Percentiles rank a stretch among this genome's conserved stretches.
These are phyloP conservation scores for Escovopsis sp. DNA, from an alignment of 2,329 filamentous ascomycete genomes.

Conservation along the genomic window DNA sequence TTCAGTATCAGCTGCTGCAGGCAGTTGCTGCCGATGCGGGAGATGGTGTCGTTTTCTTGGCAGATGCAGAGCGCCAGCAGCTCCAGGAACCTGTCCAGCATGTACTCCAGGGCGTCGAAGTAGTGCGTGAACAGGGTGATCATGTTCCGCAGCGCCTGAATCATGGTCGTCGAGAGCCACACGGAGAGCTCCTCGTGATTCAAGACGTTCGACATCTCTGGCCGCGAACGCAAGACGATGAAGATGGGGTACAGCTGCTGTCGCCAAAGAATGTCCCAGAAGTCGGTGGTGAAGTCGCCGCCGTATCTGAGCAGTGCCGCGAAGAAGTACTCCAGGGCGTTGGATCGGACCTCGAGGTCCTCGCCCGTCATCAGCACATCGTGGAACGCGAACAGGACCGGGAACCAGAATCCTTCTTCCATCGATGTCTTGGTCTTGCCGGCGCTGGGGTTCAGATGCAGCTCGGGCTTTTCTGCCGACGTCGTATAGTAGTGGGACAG, in stretches of 20 bases:
- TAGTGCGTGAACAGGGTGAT: constrained; percentile 98
- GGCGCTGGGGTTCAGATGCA: constrained; percentile 25
- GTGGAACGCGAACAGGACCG: constrained; percentile 93
- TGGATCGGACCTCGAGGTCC: constrained; percentile 85
- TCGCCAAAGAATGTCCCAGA: constrained; percentile 97
- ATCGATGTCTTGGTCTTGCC: constrained; percentile 60
- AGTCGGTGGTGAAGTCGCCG: constrained; percentile 78
- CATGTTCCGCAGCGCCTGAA: constrained; percentile 95
- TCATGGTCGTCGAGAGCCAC: constrained; percentile 98
- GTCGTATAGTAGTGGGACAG: constrained; percentile 45
- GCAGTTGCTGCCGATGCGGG: constrained; percentile 94
- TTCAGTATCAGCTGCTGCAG: constrained; percentile 91
- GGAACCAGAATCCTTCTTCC: constrained; percentile 98
- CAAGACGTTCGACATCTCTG: constrained; percentile 87
- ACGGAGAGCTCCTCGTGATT: constrained; percentile 96
- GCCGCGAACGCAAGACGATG: constrained; percentile 89
- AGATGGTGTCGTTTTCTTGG: constrained; percentile 97
- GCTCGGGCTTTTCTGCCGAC: no score
- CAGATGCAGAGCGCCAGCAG: constrained; percentile 91
- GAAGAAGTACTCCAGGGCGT: constrained; percentile 90
- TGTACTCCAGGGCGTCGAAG: constrained; percentile 89
- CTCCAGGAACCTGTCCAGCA: constrained; percentile 95
- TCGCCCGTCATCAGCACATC: constrained; percentile 98
- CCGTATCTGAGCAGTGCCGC: constrained; percentile 84
- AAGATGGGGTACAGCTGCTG: constrained; percentile 97